Conservation (phyloP, 331 rosid genomes). For the Malus hybrid region DNA sequence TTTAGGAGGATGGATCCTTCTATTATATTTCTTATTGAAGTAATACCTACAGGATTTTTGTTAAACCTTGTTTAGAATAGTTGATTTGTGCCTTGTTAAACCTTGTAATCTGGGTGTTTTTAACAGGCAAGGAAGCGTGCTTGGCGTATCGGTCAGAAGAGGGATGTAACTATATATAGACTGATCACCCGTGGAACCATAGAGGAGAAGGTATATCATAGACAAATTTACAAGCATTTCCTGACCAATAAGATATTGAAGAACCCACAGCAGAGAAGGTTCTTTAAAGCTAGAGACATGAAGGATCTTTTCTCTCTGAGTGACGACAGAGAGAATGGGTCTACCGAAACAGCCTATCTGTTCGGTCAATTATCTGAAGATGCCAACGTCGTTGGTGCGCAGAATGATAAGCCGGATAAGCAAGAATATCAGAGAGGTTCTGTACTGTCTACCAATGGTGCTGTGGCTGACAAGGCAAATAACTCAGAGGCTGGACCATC, state of each 20-base stretch:
- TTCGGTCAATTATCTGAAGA: conserved; percentile 70
- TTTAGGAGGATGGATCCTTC: not conserved
- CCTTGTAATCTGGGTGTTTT: conserved; percentile 6
- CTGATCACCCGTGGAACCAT: conserved; percentile 91
- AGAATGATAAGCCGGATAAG: conserved; percentile 31
- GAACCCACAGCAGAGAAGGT: conserved; percentile 96
- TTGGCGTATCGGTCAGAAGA: conserved; percentile 97
- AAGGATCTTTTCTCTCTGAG: conserved; percentile 79
- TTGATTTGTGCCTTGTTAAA: not conserved
- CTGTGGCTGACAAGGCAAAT: conserved; percentile 23
- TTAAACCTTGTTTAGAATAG: too few species aligned
- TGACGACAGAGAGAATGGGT: conserved; percentile 57
- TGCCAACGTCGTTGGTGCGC: conserved; percentile 49
- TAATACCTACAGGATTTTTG: not conserved
- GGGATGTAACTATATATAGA: conserved; percentile 88
- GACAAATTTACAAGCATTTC: conserved; percentile 96
- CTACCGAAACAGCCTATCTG: conserved; percentile 83
- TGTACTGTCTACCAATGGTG: conserved; percentile 20
- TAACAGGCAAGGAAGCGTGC: conserved; percentile 95
- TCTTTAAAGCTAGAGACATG: conserved; percentile 96
- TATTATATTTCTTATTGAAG: conserved; percentile 4
- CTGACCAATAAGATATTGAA: conserved; percentile 88
- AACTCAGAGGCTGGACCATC: conserved; percentile 26
- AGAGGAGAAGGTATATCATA: conserved; percentile 94
- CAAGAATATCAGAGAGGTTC: conserved; percentile 18